Percentiles rank a stretch among this genome's conserved stretches.
Conservation (phyloP, 305 asterid species). For the Fraxinus nigra region DNA sequence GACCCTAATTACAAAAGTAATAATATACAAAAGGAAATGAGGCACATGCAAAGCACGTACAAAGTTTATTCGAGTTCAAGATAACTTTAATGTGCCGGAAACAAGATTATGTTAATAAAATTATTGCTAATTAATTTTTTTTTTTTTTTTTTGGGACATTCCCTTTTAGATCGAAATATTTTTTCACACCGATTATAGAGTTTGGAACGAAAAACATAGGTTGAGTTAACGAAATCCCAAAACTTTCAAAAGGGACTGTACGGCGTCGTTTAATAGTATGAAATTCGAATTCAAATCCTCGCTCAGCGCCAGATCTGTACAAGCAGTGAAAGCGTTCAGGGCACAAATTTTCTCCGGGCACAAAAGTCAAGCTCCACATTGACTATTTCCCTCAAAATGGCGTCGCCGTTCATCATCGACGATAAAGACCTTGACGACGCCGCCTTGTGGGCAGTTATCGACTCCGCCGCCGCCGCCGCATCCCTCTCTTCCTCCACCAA, state of each 20-base stretch:
- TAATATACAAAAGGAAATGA: not conserved
- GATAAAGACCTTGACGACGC: conserved; percentile 90
- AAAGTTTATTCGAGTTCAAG: not conserved
- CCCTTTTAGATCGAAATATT: too few relatives aligned
- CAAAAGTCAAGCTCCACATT: not conserved
- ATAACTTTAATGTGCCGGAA: not conserved
- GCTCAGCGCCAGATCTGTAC: not conserved
- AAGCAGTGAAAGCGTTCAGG: not conserved
- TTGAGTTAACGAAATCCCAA: not conserved
- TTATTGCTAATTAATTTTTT: not conserved
- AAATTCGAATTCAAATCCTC: conserved; percentile 3
- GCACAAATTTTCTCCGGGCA: not conserved
- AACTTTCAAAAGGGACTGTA: not conserved
- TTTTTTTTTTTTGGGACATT: too few relatives aligned
- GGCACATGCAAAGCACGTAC: not conserved
- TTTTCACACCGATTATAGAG: too few relatives aligned
- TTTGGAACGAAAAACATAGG: not conserved
- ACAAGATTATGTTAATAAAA: not conserved
- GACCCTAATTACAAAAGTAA: not conserved
- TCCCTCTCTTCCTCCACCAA: conserved; percentile 28
- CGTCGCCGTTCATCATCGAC: conserved; percentile 41
- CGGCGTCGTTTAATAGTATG: not conserved
- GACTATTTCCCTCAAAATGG: conserved; percentile 17
- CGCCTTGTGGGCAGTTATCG: conserved; percentile 92
- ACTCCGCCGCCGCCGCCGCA: conserved; percentile 82